Evolutionary conservation across 441 rosid species (phyloP), one percentile per base, ranked within the genome.

Genomic region (Aleurites moluccanus): DNA sequence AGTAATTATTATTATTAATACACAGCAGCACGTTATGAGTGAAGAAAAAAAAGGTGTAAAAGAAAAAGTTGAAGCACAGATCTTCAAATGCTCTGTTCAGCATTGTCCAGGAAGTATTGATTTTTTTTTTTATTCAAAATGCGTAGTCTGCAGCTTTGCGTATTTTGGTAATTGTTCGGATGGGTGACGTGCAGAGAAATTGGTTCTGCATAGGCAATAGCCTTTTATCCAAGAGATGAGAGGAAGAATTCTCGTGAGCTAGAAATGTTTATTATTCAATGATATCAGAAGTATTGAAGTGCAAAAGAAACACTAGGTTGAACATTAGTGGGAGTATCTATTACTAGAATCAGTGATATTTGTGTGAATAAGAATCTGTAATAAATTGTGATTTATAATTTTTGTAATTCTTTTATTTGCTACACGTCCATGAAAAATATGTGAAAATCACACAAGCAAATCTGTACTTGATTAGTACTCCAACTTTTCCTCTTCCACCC

Each of bases 201-300:
- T 23, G 74, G 56, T 44, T 25, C 21, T 16, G 23, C 20, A 1
- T 20, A 60, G 72, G 60, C 44, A 63, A 38, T 65, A 8, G 69
- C n/a, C n/a, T n/a, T 47, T 68, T 68, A 68, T 68, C 72, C 59
- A 49, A n/a, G 42, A 68, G 52, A 27, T 68, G n/a, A n/a, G 59
- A 15, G 70, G 70, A 68, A 52, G 63, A 69, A 20, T 55, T 69
- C 28, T 53, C n/a, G 38, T 38, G 74, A 56, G 35, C 15, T 21
- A 53, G 9, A 33, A 49, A 49, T 5, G 35, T 59, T 70, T 25
- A 27, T 57, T n/a, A n/a, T n/a, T n/a, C n/a, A n/a, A n/a, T n/a
- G n/a, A n/a, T n/a, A n/a, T n/a, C n/a, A n/a, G 67, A 61, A 20
- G 10, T 30, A 20, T 45, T 61, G 47, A 47, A 47, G 47, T 10